Percentiles rank a stretch among this genome's conserved stretches.
Evolutionary conservation across 495 filamentous ascomycete genomes (phyloP).

Genomic region (Stereocaulon alpinum): DNA sequence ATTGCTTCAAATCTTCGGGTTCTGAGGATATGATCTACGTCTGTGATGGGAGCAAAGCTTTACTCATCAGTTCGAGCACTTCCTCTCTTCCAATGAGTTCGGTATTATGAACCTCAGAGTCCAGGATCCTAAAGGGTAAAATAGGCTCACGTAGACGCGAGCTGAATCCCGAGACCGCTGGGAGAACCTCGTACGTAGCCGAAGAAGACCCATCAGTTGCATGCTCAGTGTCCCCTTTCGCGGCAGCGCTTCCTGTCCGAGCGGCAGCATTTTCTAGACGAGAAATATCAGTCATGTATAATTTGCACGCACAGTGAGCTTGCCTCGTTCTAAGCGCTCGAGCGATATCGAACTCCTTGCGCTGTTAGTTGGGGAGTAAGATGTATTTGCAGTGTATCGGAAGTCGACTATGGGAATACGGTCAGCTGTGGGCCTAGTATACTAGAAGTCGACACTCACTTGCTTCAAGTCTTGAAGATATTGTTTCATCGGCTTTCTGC

Average conservation of each 20-base stretch:
- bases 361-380: conserved; percentile 1
- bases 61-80: conserved; percentile 23
- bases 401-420: not conserved
- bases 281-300: not conserved
- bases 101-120: conserved; percentile 19
- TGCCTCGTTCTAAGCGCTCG: not conserved
- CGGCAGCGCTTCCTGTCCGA: not conserved
- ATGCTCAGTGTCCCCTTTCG: not conserved
- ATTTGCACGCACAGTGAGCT: not conserved
- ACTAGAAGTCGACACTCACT: not conserved
- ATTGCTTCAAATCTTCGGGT: conserved; percentile 12
- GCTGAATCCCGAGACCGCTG: not conserved
- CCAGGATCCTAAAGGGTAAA: conserved; percentile 20
- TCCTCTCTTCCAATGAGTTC: conserved; percentile 27
- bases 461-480: not conserved
- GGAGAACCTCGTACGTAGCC: not conserved
- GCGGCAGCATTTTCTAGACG: not conserved
- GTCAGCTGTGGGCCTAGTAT: not conserved
- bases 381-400: not conserved
- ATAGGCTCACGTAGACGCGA: not conserved
- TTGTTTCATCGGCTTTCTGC: conserved; percentile 2
- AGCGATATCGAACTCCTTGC: not conserved
- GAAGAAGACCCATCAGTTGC: not conserved
- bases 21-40: conserved; percentile 13
- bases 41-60: conserved; percentile 22